These are phyloP conservation scores for Ceratocystis cubensis DNA, from an alignment of 2,329 filamentous ascomycete species.

Conservation along the genomic window DNA sequence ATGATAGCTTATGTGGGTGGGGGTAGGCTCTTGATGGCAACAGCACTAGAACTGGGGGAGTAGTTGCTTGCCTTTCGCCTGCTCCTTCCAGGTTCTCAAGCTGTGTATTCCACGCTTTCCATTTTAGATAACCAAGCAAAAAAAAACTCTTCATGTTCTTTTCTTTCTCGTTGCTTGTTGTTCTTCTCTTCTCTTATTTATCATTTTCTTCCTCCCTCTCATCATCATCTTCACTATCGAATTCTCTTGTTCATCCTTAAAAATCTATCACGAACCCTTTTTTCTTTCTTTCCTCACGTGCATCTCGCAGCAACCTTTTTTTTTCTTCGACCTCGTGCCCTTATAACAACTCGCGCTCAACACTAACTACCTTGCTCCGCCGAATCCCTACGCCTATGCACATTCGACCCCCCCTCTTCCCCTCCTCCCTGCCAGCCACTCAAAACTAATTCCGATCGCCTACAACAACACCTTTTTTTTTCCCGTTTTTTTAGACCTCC, in stretches of 20 bases:
- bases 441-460: neutral
- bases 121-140: neutral
- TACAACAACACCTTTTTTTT: neutral
- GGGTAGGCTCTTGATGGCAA: neutral
- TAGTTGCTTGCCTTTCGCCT: neutral
- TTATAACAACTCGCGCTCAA: neutral
- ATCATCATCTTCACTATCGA: neutral
- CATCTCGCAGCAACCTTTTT: neutral
- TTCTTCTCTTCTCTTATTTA: neutral
- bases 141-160: neutral
- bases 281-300: neutral
- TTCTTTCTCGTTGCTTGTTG: neutral
- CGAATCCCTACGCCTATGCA: neutral
- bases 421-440: constrained; percentile 10
- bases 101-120: neutral
- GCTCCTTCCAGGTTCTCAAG: neutral
- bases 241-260: constrained; percentile 7
- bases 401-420: neutral
- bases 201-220: neutral
- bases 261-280: constrained; percentile 3
- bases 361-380: neutral
- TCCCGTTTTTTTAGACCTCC: neutral
- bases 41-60: neutral
- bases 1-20: neutral
- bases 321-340: constrained; percentile 5